Evolutionary conservation across 2,329 filamentous ascomycete genomes (phyloP), one percentile per base, ranked within the genome.

Genomic region (Aureobasidium sp.): DNA sequence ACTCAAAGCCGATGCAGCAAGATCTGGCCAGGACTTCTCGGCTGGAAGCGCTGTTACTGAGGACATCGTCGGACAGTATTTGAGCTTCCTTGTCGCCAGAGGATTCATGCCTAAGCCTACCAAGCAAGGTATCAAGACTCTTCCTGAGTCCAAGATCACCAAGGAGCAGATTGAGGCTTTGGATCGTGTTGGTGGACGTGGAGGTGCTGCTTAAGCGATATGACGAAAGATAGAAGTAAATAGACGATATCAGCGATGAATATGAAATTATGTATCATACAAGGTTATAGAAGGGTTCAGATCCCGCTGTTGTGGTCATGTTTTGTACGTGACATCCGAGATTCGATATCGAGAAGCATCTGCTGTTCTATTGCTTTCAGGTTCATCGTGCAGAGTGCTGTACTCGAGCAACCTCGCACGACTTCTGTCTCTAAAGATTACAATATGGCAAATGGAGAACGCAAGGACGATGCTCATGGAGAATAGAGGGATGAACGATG

Each of bases 41-140:
- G 75, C 76, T 0, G 84, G 76, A 59, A 80, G 71, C 64, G 82
- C 82, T 29, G 83, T 90, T 11, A 82, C 78, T 1, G 69, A 81
- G 61, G 83, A 87, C 64, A 81, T 81, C 39, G 79, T 89, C 16
- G 86, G 86, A 4, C 72, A 82, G 21, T 90, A 88, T 69, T 72
- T 88, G 55, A 78, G 81, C 30, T 90, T 86, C 69, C 74, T 90
- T 41, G 78, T 83, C 3, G 79, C 80, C 63, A 79, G 84, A 65
- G 83, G 83, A 5, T 90, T 89, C 73, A 78, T 90, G 70, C 75
- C 77, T 4, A 67, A 70, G 54, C 82, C 83, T 1, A 65, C 61
- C 7, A 63, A 62, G 47, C 53, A 67, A 53, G 58, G 62, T n/a
- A 60, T 16, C 55, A 73, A 71, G 68, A 59, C 67, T 15, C 67